Evolutionary conservation across 2,329 filamentous ascomycete species (phyloP).

Genomic region (Juglanconis sp.): DNA sequence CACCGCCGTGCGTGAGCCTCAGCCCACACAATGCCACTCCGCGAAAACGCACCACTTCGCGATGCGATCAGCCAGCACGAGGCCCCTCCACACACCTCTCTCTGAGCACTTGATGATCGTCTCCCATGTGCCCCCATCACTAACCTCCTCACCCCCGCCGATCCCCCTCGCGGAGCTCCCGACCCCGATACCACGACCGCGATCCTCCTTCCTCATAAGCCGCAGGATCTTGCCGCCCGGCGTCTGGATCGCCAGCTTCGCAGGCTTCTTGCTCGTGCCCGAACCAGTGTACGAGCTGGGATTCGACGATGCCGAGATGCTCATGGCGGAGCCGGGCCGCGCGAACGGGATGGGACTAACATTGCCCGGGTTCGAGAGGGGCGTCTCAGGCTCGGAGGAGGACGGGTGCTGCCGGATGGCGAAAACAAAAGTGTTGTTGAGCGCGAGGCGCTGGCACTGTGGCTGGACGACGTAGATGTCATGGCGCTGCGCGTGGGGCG

Average conservation of each 20-base stretch:
- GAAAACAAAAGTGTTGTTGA: conserved; percentile 98
- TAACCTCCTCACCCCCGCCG: conserved; percentile 44
- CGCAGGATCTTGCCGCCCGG: conserved; percentile 92
- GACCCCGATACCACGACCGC: conserved; percentile 46
- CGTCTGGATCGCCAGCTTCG: conserved; percentile 91
- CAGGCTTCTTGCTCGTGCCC: conserved; percentile 70
- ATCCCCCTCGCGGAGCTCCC: conserved; percentile 29
- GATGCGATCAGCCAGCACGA: conserved; percentile 79
- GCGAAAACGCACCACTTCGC: conserved; percentile 91
- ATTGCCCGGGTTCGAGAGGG: conserved; percentile 45
- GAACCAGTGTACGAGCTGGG: conserved; percentile 51
- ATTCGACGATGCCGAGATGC: conserved; percentile 59
- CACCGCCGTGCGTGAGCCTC: neutral
- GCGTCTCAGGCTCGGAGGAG: conserved; percentile 47
- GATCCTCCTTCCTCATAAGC: conserved; percentile 76
- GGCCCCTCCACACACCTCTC: conserved; percentile 73
- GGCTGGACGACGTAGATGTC: conserved; percentile 97
- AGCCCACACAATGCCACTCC: conserved; percentile 66
- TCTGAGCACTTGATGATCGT: conserved; percentile 89
- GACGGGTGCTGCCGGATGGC: conserved; percentile 86
- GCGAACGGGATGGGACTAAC: conserved; percentile 60
- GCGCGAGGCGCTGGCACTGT: conserved; percentile 80
- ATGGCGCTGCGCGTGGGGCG: conserved; percentile 93
- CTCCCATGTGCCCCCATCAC: conserved; percentile 77
- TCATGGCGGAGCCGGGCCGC: conserved; percentile 61